Evolutionary conservation across 1,139 yeast genomes (phyloP).

Genomic region (Hanseniaspora uvarum): DNA sequence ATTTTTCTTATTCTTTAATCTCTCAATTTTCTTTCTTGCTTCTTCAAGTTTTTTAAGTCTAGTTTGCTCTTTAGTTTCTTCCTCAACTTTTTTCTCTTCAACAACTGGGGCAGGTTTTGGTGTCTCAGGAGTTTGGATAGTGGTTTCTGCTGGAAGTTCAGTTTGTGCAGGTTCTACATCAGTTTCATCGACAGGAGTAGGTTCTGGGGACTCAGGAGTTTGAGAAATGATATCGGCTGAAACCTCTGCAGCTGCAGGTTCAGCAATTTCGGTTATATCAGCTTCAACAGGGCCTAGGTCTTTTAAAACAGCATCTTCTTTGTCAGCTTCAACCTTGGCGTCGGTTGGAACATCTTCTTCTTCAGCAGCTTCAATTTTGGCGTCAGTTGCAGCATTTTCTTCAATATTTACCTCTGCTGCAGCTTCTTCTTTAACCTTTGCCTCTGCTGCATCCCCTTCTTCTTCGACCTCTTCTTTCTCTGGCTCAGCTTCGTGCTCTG

Average conservation of each 20-base stretch:
- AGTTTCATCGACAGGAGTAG: neutral
- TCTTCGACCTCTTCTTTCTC: neutral
- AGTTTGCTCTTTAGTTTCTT: constrained; percentile 10
- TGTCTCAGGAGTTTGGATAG: neutral
- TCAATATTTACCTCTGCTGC: no score
- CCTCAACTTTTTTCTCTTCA: neutral
- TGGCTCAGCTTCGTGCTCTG: neutral
- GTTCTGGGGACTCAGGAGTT: neutral
- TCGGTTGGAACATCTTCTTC: no score
- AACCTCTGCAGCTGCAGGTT: neutral
- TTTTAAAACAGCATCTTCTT: neutral
- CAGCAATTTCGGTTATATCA: neutral
- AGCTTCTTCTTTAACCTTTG: neutral
- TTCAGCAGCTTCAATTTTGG: neutral
- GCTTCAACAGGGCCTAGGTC: no score
- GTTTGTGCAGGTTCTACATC: no score
- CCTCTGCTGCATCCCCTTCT: neutral
- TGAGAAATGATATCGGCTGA: neutral
- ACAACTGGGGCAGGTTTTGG: neutral
- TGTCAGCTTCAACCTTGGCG: neutral
- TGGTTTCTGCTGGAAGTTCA: neutral
- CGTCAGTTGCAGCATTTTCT: no score
- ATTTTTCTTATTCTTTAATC: constrained; percentile 30
- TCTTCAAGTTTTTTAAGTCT: constrained; percentile 30
- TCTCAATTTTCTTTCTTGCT: constrained; percentile 32